Conservation (phyloP, 257 asterid species). For the Capsicum pubescens region DNA sequence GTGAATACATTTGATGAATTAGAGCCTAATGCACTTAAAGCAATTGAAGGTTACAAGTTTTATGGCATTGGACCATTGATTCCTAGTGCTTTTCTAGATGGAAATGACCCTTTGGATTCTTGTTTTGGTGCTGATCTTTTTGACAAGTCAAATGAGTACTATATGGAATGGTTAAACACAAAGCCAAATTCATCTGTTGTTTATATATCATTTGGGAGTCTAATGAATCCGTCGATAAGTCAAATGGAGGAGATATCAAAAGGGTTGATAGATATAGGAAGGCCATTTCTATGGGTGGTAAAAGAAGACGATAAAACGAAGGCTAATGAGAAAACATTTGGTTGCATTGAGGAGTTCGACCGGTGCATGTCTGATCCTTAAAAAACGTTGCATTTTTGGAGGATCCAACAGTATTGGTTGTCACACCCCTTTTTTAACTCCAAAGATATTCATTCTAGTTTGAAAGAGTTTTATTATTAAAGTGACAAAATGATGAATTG, state of each 20-base stretch:
- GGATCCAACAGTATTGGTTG: too few relatives aligned
- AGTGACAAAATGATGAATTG: too few relatives aligned
- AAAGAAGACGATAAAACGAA: slow-evolving; percentile 16
- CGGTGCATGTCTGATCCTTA: not conserved
- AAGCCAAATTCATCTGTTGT: slow-evolving; percentile 37
- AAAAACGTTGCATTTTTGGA: not conserved
- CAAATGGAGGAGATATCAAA: slow-evolving; percentile 41
- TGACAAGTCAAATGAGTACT: slow-evolving; percentile 31
- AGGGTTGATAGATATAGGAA: slow-evolving; percentile 31
- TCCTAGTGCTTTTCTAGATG: slow-evolving; percentile 35
- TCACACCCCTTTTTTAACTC: too few relatives aligned
- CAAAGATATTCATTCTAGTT: too few relatives aligned
- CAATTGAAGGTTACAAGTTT: slow-evolving; percentile 37
- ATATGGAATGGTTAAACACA: slow-evolving; percentile 41
- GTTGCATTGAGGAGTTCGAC: slow-evolving; percentile 32
- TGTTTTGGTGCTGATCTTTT: slow-evolving; percentile 35
- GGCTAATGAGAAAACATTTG: slow-evolving; percentile 11
- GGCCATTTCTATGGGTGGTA: slow-evolving; percentile 47
- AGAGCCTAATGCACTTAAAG: slow-evolving; percentile 33
- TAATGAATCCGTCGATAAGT: slow-evolving; percentile 25
- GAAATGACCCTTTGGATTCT: slow-evolving; percentile 29
- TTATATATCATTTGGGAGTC: slow-evolving; percentile 45
- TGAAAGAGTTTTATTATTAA: too few relatives aligned
- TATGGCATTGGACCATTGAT: slow-evolving; percentile 48
- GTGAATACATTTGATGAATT: slow-evolving; percentile 43